A percentile compares a stretch with the other conserved stretches of the same genome.
Conservation (phyloP, 208 protist species). For the Tritrichomonas foetus region DNA sequence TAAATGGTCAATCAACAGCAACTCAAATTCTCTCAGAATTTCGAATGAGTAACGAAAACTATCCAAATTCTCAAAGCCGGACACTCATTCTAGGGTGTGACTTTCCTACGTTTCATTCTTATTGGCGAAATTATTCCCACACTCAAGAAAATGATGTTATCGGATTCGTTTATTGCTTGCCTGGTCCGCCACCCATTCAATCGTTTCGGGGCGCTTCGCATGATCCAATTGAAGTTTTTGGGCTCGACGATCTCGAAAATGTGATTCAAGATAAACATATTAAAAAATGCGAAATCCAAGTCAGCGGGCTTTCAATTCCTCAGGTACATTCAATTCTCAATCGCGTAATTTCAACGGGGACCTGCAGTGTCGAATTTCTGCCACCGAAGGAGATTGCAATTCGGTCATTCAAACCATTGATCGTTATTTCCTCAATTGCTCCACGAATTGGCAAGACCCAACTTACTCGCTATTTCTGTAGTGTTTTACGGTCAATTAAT, state of each 20-base stretch:
- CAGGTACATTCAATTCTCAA: neutral
- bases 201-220: neutral
- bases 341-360: neutral
- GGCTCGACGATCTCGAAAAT: neutral
- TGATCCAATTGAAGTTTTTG: neutral
- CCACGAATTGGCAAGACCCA: neutral
- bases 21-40: no score
- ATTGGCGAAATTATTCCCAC: neutral
- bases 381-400: neutral
- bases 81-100: neutral
- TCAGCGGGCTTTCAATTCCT: neutral
- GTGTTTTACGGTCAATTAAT: neutral
- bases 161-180: neutral
- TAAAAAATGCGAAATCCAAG: neutral
- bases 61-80: neutral
- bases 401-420: neutral
- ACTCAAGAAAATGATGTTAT: neutral
- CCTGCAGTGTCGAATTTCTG: neutral
- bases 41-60: no score
- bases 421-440: neutral
- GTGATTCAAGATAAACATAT: neutral
- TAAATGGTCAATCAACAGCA: no score
- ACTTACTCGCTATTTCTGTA: neutral
- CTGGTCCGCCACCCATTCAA: neutral
- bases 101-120: neutral